Evolutionary conservation across 2,329 filamentous ascomycete species (phyloP).

Genomic region (Diplodia corticola): DNA sequence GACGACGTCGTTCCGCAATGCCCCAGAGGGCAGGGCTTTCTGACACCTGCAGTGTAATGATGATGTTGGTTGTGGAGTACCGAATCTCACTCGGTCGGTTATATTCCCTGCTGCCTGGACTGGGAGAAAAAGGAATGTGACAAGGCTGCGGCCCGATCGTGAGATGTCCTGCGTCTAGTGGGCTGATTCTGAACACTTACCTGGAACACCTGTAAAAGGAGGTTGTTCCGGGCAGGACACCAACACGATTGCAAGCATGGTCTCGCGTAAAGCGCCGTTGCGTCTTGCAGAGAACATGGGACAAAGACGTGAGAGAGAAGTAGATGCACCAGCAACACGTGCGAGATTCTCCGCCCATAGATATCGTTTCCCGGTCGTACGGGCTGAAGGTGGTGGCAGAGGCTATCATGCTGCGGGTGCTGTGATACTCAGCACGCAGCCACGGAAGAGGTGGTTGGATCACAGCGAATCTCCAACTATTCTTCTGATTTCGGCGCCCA

Average conservation of each 20-base stretch:
- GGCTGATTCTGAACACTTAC: not conserved
- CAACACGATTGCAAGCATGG: conserved; percentile 1
- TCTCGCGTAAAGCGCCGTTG: conserved; percentile 16
- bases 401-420: not conserved
- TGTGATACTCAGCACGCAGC: not conserved
- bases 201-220: not conserved
- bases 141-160: not conserved
- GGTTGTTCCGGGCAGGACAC: not conserved
- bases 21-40: not conserved
- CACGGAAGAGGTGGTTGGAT: not conserved
- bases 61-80: not conserved
- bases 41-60: not conserved
- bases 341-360: not conserved
- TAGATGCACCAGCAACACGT: not conserved
- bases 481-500: conserved; percentile 7
- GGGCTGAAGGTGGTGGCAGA: not conserved
- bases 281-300: not conserved
- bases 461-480: not conserved
- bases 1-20: not conserved
- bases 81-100: conserved; percentile 1
- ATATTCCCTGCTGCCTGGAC: not conserved
- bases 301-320: not conserved
- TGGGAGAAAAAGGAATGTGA: not conserved
- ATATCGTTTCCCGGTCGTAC: not conserved
- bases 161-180: conserved; percentile 3